A percentile compares a stretch with the other conserved stretches of the same genome.
phyloP scores from a whole-genome alignment of 2,329 filamentous ascomycete species.

The Ophiostoma montium region DNA sequence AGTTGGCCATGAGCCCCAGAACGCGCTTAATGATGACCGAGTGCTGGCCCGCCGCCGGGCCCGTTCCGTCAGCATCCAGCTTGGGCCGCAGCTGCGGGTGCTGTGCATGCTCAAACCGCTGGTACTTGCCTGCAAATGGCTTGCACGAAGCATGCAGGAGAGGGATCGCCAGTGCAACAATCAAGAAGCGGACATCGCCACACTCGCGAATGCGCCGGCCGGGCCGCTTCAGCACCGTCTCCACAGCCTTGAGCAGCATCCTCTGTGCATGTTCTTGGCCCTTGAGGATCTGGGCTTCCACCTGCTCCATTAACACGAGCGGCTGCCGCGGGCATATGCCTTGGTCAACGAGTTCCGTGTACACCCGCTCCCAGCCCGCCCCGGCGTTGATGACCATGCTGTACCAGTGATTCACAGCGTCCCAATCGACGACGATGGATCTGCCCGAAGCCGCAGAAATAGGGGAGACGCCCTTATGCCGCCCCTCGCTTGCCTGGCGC shows the following conservation, averaged over 20 bases:
- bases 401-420: constrained; percentile 60
- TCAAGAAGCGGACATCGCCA: constrained; percentile 59
- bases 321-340: constrained; percentile 20
- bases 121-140: constrained; percentile 26
- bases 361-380: constrained; percentile 46
- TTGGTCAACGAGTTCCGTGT: constrained; percentile 35
- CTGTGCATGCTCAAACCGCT: constrained; percentile 14
- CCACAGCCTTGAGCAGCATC: constrained; percentile 61
- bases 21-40: constrained; percentile 77
- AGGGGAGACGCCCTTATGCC: not conserved
- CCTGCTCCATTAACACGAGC: constrained; percentile 22
- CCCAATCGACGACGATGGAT: constrained; percentile 59
- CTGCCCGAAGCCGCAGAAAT: constrained; percentile 1
- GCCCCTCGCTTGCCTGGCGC: not conserved
- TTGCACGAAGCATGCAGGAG: constrained; percentile 41
- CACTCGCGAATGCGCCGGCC: constrained; percentile 53
- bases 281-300: constrained; percentile 33
- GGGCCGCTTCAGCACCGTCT: constrained; percentile 67
- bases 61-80: constrained; percentile 19
- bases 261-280: constrained; percentile 58
- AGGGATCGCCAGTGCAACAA: constrained; percentile 69
- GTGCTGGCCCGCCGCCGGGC: constrained; percentile 48
- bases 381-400: constrained; percentile 53
- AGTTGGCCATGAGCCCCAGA: constrained; percentile 64
- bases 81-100: not conserved